A percentile compares a stretch with the other conserved stretches of the same genome.
Conservation (phyloP, 352 stramenopile genomes). For the Phytopythium helicoides region DNA sequence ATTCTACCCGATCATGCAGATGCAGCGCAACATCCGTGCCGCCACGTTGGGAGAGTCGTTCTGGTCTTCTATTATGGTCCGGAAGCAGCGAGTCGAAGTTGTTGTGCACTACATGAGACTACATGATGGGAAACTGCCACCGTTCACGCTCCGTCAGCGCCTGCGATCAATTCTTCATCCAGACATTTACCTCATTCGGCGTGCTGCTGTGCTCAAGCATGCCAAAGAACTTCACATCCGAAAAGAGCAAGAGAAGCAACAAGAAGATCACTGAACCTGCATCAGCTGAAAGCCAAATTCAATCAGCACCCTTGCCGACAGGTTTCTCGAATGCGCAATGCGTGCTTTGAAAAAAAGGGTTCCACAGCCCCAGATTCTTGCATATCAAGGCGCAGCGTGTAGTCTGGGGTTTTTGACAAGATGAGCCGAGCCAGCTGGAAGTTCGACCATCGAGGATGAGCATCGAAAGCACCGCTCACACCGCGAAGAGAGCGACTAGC, state of each 20-base stretch:
- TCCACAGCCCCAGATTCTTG: too few relatives aligned
- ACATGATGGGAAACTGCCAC: slow-evolving; percentile 46
- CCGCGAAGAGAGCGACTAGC: too few relatives aligned
- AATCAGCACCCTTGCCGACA: too few relatives aligned
- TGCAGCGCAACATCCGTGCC: slow-evolving; percentile 55
- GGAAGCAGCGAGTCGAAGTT: slow-evolving; percentile 39
- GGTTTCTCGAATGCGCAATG: too few relatives aligned
- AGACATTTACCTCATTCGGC: slow-evolving; percentile 24
- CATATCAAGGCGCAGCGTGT: too few relatives aligned
- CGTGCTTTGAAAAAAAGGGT: too few relatives aligned
- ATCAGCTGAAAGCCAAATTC: too few relatives aligned
- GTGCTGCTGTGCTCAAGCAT: slow-evolving; percentile 43
- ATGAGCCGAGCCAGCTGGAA: too few relatives aligned
- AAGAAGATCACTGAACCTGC: background rate
- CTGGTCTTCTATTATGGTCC: slow-evolving; percentile 33
- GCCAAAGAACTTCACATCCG: slow-evolving; percentile 6
- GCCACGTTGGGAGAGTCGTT: slow-evolving; percentile 50
- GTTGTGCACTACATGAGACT: slow-evolving; percentile 66
- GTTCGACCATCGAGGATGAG: too few relatives aligned
- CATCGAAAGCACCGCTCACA: too few relatives aligned
- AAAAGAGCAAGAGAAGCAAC: slow-evolving; percentile 12
- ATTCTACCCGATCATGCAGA: slow-evolving; percentile 65
- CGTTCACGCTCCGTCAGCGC: slow-evolving; percentile 27
- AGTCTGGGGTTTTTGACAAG: too few relatives aligned
- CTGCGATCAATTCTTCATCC: slow-evolving; percentile 29